phyloP scores from a whole-genome alignment of 768 basidiomycete species.

The Auricularia heimuer region DNA sequence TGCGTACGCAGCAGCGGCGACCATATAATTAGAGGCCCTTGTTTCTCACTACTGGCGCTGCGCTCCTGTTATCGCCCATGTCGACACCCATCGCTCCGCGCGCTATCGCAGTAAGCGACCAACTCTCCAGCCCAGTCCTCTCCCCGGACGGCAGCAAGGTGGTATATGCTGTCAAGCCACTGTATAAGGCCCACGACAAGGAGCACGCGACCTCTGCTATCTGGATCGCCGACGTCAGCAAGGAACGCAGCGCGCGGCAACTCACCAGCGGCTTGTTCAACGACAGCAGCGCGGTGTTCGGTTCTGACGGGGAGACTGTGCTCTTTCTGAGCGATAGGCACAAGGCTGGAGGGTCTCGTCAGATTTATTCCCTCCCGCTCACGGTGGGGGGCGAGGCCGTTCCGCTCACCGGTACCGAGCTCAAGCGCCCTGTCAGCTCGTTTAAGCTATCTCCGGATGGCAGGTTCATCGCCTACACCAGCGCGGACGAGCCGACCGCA shows the following conservation, averaged over 20 bases:
- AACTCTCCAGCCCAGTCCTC: not conserved
- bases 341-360: constrained; percentile 3
- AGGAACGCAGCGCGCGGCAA: constrained; percentile 6
- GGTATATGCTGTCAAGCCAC: constrained; percentile 2
- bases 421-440: not conserved
- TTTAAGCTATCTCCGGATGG: constrained; percentile 10
- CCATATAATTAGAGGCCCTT: no score
- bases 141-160: constrained; percentile 7
- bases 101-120: not conserved
- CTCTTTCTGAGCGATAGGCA: constrained; percentile 8
- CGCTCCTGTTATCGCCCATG: not conserved
- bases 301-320: constrained; percentile 1
- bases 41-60: no score
- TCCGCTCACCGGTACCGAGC: not conserved
- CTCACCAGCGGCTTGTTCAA: constrained; percentile 8
- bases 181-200: constrained; percentile 1
- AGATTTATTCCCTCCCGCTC: constrained; percentile 4
- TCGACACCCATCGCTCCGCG: not conserved
- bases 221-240: constrained; percentile 6
- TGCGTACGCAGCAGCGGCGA: no score
- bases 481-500: constrained; percentile 6
- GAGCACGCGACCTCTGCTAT: not conserved
- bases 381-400: constrained; percentile 5
- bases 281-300: constrained; percentile 2
- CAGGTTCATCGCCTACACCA: constrained; percentile 8